phyloP scores from a whole-genome alignment of 306 rosid genomes.

The Ormosia semicastrata region DNA sequence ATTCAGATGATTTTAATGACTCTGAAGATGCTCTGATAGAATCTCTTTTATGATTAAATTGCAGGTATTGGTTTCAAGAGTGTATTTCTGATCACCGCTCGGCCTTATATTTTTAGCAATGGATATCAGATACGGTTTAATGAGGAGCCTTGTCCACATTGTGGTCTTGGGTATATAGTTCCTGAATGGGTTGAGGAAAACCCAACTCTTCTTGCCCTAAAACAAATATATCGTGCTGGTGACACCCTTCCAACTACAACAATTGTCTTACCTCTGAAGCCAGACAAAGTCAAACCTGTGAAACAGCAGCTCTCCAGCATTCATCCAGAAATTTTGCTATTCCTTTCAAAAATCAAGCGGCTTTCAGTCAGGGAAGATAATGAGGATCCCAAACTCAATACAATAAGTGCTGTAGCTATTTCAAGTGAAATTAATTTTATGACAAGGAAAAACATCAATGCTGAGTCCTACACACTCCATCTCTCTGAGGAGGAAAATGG shows the following conservation, averaged over 20 bases:
- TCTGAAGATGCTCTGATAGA: background rate
- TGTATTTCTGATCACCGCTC: conserved; percentile 67
- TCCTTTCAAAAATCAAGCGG: conserved; percentile 53
- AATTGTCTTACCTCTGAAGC: conserved; percentile 57
- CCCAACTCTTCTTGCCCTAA: conserved; percentile 41
- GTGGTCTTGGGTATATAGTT: conserved; percentile 72
- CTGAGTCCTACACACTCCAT: conserved; percentile 56
- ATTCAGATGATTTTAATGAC: background rate
- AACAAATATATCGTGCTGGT: conserved; percentile 39
- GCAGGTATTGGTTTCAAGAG: conserved; percentile 94
- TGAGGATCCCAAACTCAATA: conserved; percentile 38
- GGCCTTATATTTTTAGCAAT: conserved; percentile 71
- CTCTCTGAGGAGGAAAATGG: conserved; percentile 40
- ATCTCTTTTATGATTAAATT: conserved; percentile 6
- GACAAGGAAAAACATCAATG: conserved; percentile 51
- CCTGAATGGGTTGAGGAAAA: conserved; percentile 87
- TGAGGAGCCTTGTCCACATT: conserved; percentile 67
- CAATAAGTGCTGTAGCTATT: conserved; percentile 46
- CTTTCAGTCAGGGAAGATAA: conserved; percentile 52
- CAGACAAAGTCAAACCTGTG: conserved; percentile 52
- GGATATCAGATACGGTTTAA: conserved; percentile 73
- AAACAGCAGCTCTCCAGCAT: conserved; percentile 57
- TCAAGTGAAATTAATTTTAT: conserved; percentile 38
- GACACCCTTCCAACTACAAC: conserved; percentile 50
- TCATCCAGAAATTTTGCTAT: conserved; percentile 56